These are phyloP conservation scores for Lachnellula cervina DNA, from an alignment of 2,329 filamentous ascomycete genomes.

Conservation along the genomic window DNA sequence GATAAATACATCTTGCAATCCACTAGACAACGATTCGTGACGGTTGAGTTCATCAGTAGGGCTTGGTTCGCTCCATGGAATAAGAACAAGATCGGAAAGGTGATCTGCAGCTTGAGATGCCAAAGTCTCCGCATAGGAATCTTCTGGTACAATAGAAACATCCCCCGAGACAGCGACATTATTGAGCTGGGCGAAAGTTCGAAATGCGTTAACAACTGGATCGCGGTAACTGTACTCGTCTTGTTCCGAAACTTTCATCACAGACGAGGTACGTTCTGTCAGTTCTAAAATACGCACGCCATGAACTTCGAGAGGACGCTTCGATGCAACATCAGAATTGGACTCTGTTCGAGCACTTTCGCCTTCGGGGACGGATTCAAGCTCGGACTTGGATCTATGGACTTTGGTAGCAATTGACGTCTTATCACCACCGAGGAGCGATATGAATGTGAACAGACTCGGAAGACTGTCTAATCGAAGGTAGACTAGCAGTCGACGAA, in stretches of 20 bases:
- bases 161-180: slow-evolving; percentile 78
- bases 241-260: slow-evolving; percentile 86
- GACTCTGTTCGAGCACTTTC: slow-evolving; percentile 23
- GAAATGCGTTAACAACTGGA: slow-evolving; percentile 86
- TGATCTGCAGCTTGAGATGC: slow-evolving; percentile 65
- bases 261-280: slow-evolving; percentile 87
- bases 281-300: slow-evolving; percentile 83
- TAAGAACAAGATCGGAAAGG: slow-evolving; percentile 67
- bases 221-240: slow-evolving; percentile 70
- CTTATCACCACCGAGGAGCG: slow-evolving; percentile 61
- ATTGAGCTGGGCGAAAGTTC: slow-evolving; percentile 79
- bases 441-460: slow-evolving; percentile 75
- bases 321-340: slow-evolving; percentile 15
- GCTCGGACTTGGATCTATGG: slow-evolving; percentile 32
- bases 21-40: slow-evolving; percentile 54
- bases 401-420: slow-evolving; percentile 28
- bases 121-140: slow-evolving; percentile 74
- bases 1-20: slow-evolving; percentile 70
- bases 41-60: slow-evolving; percentile 58
- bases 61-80: slow-evolving; percentile 86
- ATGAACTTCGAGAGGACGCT: slow-evolving; percentile 41
- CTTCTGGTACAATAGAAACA: slow-evolving; percentile 72
- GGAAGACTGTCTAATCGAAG: slow-evolving; percentile 81
- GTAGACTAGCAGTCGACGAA: slow-evolving; percentile 70
- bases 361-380: slow-evolving; percentile 26